phyloP scores from a whole-genome alignment of 1,139 yeast genomes.

The Sugiyamaella japonica region DNA sequence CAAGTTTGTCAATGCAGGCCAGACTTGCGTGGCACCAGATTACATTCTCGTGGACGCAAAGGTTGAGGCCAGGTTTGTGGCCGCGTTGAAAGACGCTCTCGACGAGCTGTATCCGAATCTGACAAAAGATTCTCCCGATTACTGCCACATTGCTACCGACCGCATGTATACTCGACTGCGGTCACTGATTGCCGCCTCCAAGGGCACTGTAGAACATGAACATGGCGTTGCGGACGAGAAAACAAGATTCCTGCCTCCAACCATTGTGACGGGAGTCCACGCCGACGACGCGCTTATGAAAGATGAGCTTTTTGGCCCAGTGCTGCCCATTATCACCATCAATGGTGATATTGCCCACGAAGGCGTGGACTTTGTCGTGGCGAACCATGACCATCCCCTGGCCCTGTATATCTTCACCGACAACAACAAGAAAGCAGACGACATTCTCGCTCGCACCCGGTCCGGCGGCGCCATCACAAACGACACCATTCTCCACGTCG shows the following conservation, averaged over 20 bases:
- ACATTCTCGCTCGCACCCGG: conserved; percentile 55
- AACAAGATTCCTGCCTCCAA: conserved; percentile 66
- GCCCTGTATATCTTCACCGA: conserved; percentile 76
- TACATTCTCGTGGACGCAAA: conserved; percentile 66
- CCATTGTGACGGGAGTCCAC: conserved; percentile 56
- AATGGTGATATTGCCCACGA: conserved; percentile 45
- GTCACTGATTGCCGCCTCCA: conserved; percentile 50
- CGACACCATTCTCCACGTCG: conserved; percentile 74
- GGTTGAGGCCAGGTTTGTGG: conserved; percentile 55
- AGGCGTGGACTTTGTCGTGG: conserved; percentile 52
- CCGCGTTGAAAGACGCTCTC: conserved; percentile 47
- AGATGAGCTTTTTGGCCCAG: conserved; percentile 82
- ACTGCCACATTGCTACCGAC: conserved; percentile 64
- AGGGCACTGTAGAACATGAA: conserved; percentile 53
- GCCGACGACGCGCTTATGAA: conserved; percentile 74
- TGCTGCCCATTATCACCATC: conserved; percentile 70
- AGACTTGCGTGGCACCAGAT: conserved; percentile 88
- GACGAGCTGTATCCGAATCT: conserved; percentile 50
- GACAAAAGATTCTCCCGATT: conserved; percentile 43
- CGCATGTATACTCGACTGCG: conserved; percentile 56
- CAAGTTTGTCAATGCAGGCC: conserved; percentile 79
- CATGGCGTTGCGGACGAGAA: conserved; percentile 55
- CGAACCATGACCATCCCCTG: conserved; percentile 78
- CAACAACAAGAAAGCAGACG: conserved; percentile 52
- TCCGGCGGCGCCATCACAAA: conserved; percentile 76